Evolutionary conservation across 495 filamentous ascomycete genomes (phyloP).

Genomic region (Podospora bellae-mahoneyi): DNA sequence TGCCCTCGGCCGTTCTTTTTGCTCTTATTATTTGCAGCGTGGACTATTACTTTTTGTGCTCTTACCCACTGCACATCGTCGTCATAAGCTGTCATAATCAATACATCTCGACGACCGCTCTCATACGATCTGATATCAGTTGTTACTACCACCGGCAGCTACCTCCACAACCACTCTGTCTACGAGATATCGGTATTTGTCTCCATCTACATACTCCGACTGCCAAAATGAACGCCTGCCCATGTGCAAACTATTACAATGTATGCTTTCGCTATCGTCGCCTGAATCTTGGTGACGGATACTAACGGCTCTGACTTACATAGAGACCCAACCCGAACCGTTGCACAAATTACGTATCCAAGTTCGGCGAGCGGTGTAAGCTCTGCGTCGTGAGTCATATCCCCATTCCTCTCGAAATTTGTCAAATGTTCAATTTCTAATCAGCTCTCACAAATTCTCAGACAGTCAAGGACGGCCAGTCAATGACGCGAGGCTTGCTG

Average conservation of each 20-base stretch:
- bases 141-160: neutral
- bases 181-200: neutral
- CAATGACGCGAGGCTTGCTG: conserved; percentile 27
- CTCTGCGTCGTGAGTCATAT: conserved; percentile 41
- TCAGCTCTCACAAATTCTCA: neutral
- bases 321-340: conserved; percentile 33
- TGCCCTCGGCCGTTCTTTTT: neutral
- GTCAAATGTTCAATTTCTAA: neutral
- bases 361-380: conserved; percentile 47
- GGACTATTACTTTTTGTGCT: neutral
- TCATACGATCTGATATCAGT: neutral
- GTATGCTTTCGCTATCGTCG: neutral
- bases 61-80: neutral
- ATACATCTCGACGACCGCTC: neutral
- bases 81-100: neutral
- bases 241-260: neutral
- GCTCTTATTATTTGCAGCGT: neutral
- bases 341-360: conserved; percentile 44
- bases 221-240: neutral
- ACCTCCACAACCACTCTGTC: neutral
- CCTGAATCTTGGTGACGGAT: neutral
- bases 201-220: neutral
- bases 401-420: neutral
- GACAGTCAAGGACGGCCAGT: conserved; percentile 27
- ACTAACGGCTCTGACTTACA: neutral